Base-by-base conservation (phyloP, 371 early-diverging fungal species). In the Blakeslea trispora region DNA sequence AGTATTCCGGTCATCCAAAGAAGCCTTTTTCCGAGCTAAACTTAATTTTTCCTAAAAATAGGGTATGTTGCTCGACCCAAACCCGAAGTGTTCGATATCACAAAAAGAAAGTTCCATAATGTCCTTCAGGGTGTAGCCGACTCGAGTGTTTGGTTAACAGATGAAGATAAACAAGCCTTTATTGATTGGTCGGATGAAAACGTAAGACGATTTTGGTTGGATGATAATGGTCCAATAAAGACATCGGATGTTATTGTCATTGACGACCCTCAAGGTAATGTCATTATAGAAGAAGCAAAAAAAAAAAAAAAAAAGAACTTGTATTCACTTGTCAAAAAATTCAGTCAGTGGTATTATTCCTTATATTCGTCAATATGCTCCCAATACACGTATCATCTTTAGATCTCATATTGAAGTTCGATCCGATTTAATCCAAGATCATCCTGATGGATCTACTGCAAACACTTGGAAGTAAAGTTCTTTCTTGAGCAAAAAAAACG, bases 101-200 rank as follows among this genome's bases (percentile, higher is more conserved):
- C 92, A 45, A 92, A 92, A 66, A 77, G 87, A 69, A 91, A 92
- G 63, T 88, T 92, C 69, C 95, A 94, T 69, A 94, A 94, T 70
- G 85, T 92, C 7, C 81, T 93, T 43, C 95, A 94, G 79, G 91
- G 91, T 50, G 92, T 92, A n/a, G 87, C 91, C 13, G 63, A 72
- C 31, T 73, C 77, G 31, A 76, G 81, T 50, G 74, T 77, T 23
- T 59, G 77, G 13, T 69, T 94, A 41, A 83, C 74, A 3, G 80
- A 87, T 34, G 81, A 85, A 13, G 93, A 94, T 49, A 90, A 87
- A 63, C 65, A 77, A 22, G 59, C 75, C 9, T 91, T 86, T 66
- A 77, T 84, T 45, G 80, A 79, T 24, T 94, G 95, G 95, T 80
- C 87, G 44, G 68, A 81, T 52, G 79, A 82, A 37, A 94, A 94